Percentiles rank a stretch among this genome's conserved stretches.
Evolutionary conservation across 495 filamentous ascomycete species (phyloP).

Genomic region (Penicillium soppii): DNA sequence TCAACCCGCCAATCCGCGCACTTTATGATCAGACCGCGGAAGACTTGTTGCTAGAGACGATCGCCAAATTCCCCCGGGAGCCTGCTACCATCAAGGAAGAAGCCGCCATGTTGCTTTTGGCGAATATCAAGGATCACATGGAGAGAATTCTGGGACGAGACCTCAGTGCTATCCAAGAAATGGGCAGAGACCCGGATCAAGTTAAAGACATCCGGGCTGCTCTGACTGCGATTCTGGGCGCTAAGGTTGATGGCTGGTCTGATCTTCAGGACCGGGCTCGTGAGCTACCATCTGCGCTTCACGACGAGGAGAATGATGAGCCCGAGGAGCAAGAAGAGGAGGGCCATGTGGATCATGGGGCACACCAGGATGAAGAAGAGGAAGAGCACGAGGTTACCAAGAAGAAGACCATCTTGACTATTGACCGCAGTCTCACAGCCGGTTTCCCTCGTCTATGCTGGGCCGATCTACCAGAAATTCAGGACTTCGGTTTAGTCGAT

Average conservation of each 20-base stretch:
- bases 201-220: slow-evolving; percentile 48
- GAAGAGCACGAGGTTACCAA: slow-evolving; percentile 30
- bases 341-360: neutral
- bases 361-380: slow-evolving; percentile 3
- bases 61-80: slow-evolving; percentile 47
- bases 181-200: slow-evolving; percentile 49
- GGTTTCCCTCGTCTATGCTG: slow-evolving; percentile 48
- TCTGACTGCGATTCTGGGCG: slow-evolving; percentile 46
- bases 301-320: slow-evolving; percentile 31
- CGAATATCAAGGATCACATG: slow-evolving; percentile 53
- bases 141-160: slow-evolving; percentile 48
- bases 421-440: slow-evolving; percentile 44
- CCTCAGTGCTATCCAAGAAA: slow-evolving; percentile 47
- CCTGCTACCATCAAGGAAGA: slow-evolving; percentile 51
- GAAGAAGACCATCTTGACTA: slow-evolving; percentile 45
- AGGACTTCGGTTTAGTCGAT: slow-evolving; percentile 39
- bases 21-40: slow-evolving; percentile 50
- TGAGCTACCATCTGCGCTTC: slow-evolving; percentile 39
- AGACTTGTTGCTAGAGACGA: slow-evolving; percentile 46
- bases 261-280: slow-evolving; percentile 45
- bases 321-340: neutral
- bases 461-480: slow-evolving; percentile 48
- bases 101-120: slow-evolving; percentile 49
- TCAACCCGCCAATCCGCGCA: slow-evolving; percentile 45
- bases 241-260: slow-evolving; percentile 50